Base-by-base conservation (phyloP, 2,329 filamentous ascomycete species). In the Fusarium brevicatenulatum region DNA sequence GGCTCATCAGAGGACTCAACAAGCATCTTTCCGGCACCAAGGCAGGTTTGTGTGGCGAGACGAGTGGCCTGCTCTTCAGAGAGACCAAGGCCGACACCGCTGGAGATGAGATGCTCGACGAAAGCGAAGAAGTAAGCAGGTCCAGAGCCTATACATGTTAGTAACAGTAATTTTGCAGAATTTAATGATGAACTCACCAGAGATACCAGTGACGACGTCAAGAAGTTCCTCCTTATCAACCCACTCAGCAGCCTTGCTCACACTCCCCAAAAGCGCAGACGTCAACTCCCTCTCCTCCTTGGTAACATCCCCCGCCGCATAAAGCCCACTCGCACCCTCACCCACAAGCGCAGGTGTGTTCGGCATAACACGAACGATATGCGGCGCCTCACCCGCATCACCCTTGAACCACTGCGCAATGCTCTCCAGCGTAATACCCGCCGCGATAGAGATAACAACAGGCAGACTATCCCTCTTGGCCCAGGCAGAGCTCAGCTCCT, bases 51-150 rank as follows among this genome's bases (percentile, higher is more conserved):
- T 70, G 82, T 85, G 15, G 86, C 86, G 23, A 86, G 78, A 2
- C 85, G 83, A 16, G 82, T 83, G n/a, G 86, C 86, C 76, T 87
- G 86, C 63, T 87, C 85, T 23, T 80, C 77, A 0, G 85, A 81
- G 32, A 87, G 81, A 4, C 86, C 86, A 4, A 86, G 78, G n/a
- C 79, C 77, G 13, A 79, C 81, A 18, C 82, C 86, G 66, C 83
- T 83, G 58, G 83, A 76, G 59, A 86, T 83, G 50, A 87, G 79
- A 76, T 87, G 85, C 74, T 87, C 86, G 11, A 87, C 86, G 78
- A 87, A 82, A 72, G 85, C 85, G 75, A 87, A 87, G 80, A 87
- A 87, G 79, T 87, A 87, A 1, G 86, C 86, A 0, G 86, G 86
- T 5, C 86, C 86, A 23, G 85, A 86, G 30, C 86, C 85, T 86